Evolutionary conservation across 2,329 filamentous ascomycete species (phyloP), one percentile per base, ranked within the genome.

Genomic region (Gaeumannomyces sp.): DNA sequence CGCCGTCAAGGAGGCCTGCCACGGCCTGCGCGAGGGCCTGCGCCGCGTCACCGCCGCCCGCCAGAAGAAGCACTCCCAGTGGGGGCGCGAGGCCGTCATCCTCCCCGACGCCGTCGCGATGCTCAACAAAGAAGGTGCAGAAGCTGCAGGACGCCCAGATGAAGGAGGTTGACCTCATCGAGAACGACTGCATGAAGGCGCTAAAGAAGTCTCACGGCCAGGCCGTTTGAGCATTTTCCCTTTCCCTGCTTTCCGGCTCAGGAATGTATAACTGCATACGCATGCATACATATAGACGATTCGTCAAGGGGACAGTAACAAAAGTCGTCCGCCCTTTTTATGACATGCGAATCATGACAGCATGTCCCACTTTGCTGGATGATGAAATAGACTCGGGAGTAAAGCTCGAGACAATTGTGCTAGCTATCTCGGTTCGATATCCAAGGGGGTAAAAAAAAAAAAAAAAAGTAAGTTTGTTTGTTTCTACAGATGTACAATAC

Each of bases 131-230:
- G 68, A 78, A 80, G 71, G 76, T 84, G 71, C 79, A 82, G 70
- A 80, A 81, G 74, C 67, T 79, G 65, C 81, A 83, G 76, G 80
- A 83, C 65, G 83, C 83, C 75, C 77, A 80, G 73, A 79, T 85
- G 76, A 78, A 78, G 71, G 77, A 76, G 64, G 79, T 86, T 60
- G 79, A 84, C 60, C 70, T 70, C 14, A 76, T 76, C 57, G 83
- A 87, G 76, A 81, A 82, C 71, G 77, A 80, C 71, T 74, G 77
- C 3, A 67, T 83, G 31, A 78, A 77, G 69, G 73, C 78, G 72
- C 70, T 81, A 22, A 75, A 73, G 69, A 72, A 72, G 66, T 66
- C 65, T 27, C 57, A 56, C 53, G 66, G 60, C 53, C 59, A 57
- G 33, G 65, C 60, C 57, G 65, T 61, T 50, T 45, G 56, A 53